Evolutionary conservation across 352 stramenopile genomes (phyloP).

Genomic region (Peronospora belbahrii): DNA sequence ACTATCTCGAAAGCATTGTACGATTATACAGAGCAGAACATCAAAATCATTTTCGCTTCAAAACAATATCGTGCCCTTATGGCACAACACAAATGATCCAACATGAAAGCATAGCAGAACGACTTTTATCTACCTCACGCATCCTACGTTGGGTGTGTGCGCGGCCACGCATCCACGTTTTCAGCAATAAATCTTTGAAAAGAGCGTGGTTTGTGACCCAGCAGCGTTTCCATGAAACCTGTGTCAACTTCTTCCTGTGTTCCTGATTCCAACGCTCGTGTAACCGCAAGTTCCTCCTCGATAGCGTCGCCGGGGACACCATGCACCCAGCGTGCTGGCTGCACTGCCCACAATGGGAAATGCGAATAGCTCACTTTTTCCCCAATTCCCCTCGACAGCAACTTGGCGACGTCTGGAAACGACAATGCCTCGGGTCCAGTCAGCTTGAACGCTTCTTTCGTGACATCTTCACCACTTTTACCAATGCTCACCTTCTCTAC

Average conservation of each 20-base stretch:
- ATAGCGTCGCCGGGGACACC: slow-evolving; percentile 56
- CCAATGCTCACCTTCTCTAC: slow-evolving; percentile 3
- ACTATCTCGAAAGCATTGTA: too few species aligned
- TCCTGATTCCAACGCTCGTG: slow-evolving; percentile 38
- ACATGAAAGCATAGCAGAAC: not conserved
- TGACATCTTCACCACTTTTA: not conserved
- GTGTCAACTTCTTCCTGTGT: slow-evolving; percentile 30
- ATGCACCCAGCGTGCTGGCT: slow-evolving; percentile 64
- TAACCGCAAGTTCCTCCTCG: slow-evolving; percentile 40
- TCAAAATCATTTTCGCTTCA: too few species aligned
- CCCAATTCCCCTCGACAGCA: slow-evolving; percentile 35
- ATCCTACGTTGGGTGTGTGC: slow-evolving; percentile 7
- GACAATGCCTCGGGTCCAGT: slow-evolving; percentile 54
- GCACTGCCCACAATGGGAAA: slow-evolving; percentile 67
- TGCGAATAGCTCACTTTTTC: slow-evolving; percentile 49
- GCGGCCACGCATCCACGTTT: slow-evolving; percentile 37
- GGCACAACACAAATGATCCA: not conserved
- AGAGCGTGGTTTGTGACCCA: slow-evolving; percentile 29
- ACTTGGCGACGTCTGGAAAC: slow-evolving; percentile 37
- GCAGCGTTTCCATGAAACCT: slow-evolving; percentile 25
- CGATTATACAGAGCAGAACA: too few species aligned
- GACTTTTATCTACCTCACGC: not conserved
- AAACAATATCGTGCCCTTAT: not conserved
- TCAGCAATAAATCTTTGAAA: slow-evolving; percentile 44
- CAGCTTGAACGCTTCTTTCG: slow-evolving; percentile 15